Base-by-base conservation (phyloP, 1,139 yeast genomes). In the Taphrina sp. region DNA sequence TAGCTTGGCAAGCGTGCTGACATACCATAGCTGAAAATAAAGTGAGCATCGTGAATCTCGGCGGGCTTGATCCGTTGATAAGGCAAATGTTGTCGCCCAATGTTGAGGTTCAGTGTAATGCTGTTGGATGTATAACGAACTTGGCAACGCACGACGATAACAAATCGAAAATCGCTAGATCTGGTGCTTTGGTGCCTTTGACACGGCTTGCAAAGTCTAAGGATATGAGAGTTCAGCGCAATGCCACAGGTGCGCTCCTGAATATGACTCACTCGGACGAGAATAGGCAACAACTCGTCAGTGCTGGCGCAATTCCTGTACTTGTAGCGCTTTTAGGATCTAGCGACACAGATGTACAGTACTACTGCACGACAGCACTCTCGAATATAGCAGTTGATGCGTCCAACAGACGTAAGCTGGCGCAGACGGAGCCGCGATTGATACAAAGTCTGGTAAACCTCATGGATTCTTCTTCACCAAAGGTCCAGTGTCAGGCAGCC, bases 251-350 rank as follows among this genome's bases (percentile, higher is more conserved):
- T 47, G 98, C 98, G 0, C 75, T 92, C 66, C 77, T 92, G 63
- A 92, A 92, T 72, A 92, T 92, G 99, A 92, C 99, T 42, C 99
- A 92, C 69, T 87, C 95, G 19, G 89, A 86, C 63, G 98, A 90
- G 72, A 92, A 94, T 71, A 82, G 99, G 72, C 94, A 86, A 70
- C 97, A 94, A 70, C 76, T 92, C 62, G 98, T 92, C 51, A 89
- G 87, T 69, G 97, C 98, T 1, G 98, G 97, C 41, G 96, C 98
- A 5, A 95, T 92, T 4, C 98, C 98, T 0, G 96, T 92, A 5
- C 76, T 92, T 59, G 97, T 92, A 8, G 83, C 95, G n/a, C 75
- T 94, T 60, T 75, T 92, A 61, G 80, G 94, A 1, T 85, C 90
- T 53, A 80, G 83, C 22, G 99, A 92, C 70, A 88, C 96, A 2